These are phyloP conservation scores for Tolypocladium guangdongense DNA, from an alignment of 2,329 filamentous ascomycete genomes.

Conservation along the genomic window DNA sequence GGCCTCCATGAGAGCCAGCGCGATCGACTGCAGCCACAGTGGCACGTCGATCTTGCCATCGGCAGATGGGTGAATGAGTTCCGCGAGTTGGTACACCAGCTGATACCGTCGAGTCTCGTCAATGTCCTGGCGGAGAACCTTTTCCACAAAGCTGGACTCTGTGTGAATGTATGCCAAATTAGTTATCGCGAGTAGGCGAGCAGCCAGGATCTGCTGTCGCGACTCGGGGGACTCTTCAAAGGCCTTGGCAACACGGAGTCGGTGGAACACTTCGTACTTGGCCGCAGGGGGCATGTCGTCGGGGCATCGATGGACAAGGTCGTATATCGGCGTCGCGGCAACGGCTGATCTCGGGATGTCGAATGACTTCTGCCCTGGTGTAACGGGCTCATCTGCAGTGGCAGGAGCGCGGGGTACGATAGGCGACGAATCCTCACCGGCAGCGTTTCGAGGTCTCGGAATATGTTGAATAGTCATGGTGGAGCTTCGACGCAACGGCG, in stretches of 20 bases:
- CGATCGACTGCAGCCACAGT: slow-evolving; percentile 68
- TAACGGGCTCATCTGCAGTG: slow-evolving; percentile 21
- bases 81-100: slow-evolving; percentile 82
- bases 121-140: slow-evolving; percentile 74
- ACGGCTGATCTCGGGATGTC: slow-evolving; percentile 53
- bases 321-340: slow-evolving; percentile 39
- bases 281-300: slow-evolving; percentile 58
- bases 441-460: slow-evolving; percentile 24
- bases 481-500: slow-evolving; percentile 59
- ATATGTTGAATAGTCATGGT: slow-evolving; percentile 37
- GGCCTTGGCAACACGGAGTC: slow-evolving; percentile 73
- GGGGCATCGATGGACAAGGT: slow-evolving; percentile 45
- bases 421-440: slow-evolving; percentile 36
- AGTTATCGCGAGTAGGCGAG: slow-evolving; percentile 75
- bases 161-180: slow-evolving; percentile 85
- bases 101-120: slow-evolving; percentile 86
- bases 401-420: slow-evolving; percentile 31
- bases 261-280: slow-evolving; percentile 77
- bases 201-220: slow-evolving; percentile 65
- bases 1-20: slow-evolving; percentile 74
- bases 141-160: slow-evolving; percentile 75
- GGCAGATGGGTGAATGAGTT: slow-evolving; percentile 75
- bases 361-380: slow-evolving; percentile 43
- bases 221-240: slow-evolving; percentile 54
- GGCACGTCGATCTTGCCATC: slow-evolving; percentile 59